These are phyloP conservation scores for Sporothrix brunneoviolacea DNA, from an alignment of 2,329 filamentous ascomycete species.

Conservation along the genomic window DNA sequence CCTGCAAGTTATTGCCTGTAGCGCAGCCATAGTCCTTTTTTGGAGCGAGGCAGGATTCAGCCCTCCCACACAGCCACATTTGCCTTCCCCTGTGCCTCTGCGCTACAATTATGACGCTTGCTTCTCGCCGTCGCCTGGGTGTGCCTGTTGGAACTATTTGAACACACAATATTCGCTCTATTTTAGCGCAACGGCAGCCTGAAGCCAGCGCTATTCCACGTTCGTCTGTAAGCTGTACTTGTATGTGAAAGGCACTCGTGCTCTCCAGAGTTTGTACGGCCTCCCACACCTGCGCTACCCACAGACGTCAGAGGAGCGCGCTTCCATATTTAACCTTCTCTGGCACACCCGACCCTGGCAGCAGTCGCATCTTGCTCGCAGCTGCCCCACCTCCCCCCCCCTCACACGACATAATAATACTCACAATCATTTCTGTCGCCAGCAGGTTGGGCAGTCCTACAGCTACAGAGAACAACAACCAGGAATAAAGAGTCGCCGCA, in stretches of 20 bases:
- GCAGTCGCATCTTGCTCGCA: too few relatives aligned
- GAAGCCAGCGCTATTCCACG: constrained; percentile 1
- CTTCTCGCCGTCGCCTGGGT: neutral
- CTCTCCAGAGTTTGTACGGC: too few relatives aligned
- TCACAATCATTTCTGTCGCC: too few relatives aligned
- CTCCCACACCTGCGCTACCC: too few relatives aligned
- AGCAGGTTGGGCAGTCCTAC: neutral
- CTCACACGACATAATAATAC: neutral
- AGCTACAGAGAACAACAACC: neutral
- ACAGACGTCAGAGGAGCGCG: too few relatives aligned
- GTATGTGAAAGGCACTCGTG: too few relatives aligned
- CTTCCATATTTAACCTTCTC: too few relatives aligned
- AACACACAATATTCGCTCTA: constrained; percentile 1
- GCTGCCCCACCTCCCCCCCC: constrained; percentile 1
- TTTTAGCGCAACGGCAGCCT: constrained; percentile 8
- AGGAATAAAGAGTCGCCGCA: neutral
- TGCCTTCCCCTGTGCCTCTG: neutral
- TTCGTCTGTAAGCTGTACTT: too few relatives aligned
- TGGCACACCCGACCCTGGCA: too few relatives aligned
- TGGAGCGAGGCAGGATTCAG: neutral
- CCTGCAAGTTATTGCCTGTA: too few relatives aligned
- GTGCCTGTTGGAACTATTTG: neutral
- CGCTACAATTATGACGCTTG: neutral
- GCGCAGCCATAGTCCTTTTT: too few relatives aligned
- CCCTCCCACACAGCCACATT: constrained; percentile 5